These are phyloP conservation scores for Neonectria sp. DNA, from an alignment of 2,329 filamentous ascomycete species.

Conservation along the genomic window DNA sequence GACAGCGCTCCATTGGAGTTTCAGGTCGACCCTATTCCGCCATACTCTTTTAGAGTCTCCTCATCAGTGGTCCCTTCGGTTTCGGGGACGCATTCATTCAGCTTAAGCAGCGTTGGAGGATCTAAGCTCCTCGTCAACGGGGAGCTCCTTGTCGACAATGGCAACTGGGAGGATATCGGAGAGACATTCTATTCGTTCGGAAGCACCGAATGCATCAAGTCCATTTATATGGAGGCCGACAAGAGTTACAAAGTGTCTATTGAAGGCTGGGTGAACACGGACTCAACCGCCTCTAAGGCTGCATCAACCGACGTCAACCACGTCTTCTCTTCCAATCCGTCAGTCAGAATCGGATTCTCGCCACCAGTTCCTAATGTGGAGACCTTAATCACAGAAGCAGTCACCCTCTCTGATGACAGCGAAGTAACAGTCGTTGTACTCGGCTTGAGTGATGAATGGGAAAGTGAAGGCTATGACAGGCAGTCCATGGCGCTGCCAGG, in stretches of 20 bases:
- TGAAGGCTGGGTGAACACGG: conserved; percentile 19
- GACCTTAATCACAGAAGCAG: conserved; percentile 23
- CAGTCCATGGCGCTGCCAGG: conserved; percentile 31
- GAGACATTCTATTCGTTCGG: conserved; percentile 31
- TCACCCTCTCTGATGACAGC: conserved; percentile 25
- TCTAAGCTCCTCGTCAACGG: conserved; percentile 15
- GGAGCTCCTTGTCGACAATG: conserved; percentile 25
- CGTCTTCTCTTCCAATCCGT: conserved; percentile 29
- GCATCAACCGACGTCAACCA: conserved; percentile 8
- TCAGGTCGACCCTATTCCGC: conserved; percentile 11
- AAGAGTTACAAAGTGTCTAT: neutral
- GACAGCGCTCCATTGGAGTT: conserved; percentile 18
- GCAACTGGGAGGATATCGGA: conserved; percentile 7
- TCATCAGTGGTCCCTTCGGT: conserved; percentile 13
- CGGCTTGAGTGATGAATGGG: conserved; percentile 35
- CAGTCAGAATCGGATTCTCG: conserved; percentile 31
- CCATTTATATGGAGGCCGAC: conserved; percentile 9
- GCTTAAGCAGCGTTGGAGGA: conserved; percentile 21
- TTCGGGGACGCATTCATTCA: conserved; percentile 6
- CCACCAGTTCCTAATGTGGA: conserved; percentile 14
- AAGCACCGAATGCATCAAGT: conserved; percentile 15
- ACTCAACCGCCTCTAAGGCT: neutral
- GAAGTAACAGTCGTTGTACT: conserved; percentile 28
- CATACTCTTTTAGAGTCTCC: conserved; percentile 21
- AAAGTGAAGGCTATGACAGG: conserved; percentile 36